phyloP scores from a whole-genome alignment of 1,284 basidiomycete species.

The Golubevia pallescens region DNA sequence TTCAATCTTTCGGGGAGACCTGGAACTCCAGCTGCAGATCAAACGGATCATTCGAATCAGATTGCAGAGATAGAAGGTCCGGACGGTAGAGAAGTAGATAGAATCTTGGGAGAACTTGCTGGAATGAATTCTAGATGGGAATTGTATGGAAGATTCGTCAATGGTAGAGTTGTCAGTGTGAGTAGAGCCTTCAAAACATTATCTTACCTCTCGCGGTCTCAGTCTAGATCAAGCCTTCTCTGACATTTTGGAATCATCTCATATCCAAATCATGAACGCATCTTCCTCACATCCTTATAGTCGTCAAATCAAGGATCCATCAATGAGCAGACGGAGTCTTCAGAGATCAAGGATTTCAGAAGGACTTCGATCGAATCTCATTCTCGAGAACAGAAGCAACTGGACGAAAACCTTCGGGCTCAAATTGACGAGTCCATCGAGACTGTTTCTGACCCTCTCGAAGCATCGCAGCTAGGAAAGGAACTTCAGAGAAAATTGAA shows the following conservation, averaged over 20 bases:
- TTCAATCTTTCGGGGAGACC: too few species aligned
- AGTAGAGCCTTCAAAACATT: too few species aligned
- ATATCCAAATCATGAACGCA: too few species aligned
- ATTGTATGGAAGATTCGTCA: constrained; percentile 84
- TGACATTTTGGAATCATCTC: too few species aligned
- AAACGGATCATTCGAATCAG: too few species aligned
- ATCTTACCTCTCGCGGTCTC: too few species aligned
- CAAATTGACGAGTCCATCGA: constrained; percentile 29
- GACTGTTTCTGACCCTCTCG: constrained; percentile 63
- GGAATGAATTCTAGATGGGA: constrained; percentile 90
- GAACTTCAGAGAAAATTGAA: constrained; percentile 72
- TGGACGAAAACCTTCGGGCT: neutral
- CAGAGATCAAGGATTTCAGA: constrained; percentile 24
- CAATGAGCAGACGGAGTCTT: neutral
- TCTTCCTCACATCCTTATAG: too few species aligned
- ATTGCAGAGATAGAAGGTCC: constrained; percentile 76
- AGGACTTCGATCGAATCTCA: constrained; percentile 17
- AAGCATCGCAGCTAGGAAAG: constrained; percentile 69
- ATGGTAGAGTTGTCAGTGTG: constrained; percentile 74
- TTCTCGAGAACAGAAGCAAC: neutral
- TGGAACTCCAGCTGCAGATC: too few species aligned
- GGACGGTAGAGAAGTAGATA: constrained; percentile 89
- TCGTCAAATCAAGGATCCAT: too few species aligned
- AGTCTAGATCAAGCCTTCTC: too few species aligned
- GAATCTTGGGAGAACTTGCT: constrained; percentile 81